Percentiles rank a stretch among this genome's conserved stretches.
phyloP scores from a whole-genome alignment of 257 asterid species.

The Capsicum rhomboideum region DNA sequence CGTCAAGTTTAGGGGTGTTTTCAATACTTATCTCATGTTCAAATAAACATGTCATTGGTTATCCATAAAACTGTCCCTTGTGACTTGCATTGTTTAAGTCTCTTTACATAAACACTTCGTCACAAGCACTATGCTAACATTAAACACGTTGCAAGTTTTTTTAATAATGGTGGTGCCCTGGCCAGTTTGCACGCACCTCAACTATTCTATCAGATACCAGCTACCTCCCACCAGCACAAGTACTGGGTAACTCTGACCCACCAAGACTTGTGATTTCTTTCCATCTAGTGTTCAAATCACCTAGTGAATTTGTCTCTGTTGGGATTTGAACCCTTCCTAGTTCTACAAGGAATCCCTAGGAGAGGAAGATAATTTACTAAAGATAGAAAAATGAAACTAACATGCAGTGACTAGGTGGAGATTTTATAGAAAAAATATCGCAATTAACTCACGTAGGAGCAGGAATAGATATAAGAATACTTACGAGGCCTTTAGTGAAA shows the following conservation, averaged over 20 bases:
- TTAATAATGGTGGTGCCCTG: not conserved
- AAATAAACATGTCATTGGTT: not conserved
- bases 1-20: no score
- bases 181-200: not conserved
- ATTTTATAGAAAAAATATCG: not conserved
- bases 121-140: not conserved
- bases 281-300: not conserved
- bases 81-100: not conserved
- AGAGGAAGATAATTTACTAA: not conserved
- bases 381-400: not conserved
- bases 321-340: not conserved
- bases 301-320: not conserved
- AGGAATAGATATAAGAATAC: constrained; percentile 11
- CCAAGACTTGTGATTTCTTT: not conserved
- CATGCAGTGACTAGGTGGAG: not conserved
- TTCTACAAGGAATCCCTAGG: not conserved
- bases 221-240: not conserved
- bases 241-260: not conserved
- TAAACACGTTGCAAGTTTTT: not conserved
- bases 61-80: not conserved
- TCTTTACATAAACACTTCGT: not conserved
- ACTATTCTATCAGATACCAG: not conserved
- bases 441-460: not conserved
- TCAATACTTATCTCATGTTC: no score
- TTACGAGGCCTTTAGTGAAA: constrained; percentile 75